Conservation (phyloP, 2,329 filamentous ascomycete genomes). For the Aspergillus brunneoviolaceus region DNA sequence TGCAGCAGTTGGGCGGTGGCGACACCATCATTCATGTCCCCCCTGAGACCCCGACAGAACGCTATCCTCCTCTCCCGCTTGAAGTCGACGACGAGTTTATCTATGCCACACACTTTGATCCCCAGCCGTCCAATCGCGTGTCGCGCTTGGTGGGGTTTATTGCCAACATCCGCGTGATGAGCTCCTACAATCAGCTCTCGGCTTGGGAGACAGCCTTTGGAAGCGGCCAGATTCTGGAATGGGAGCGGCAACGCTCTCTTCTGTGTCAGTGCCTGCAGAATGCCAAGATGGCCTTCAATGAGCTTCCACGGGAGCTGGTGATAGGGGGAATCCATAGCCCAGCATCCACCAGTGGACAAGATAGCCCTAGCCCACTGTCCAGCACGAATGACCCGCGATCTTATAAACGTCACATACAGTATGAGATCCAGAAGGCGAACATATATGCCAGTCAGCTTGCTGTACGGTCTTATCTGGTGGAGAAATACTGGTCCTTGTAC, state of each 20-base stretch:
- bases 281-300: conserved; percentile 67
- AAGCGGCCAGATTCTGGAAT: conserved; percentile 71
- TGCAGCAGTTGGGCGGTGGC: conserved; percentile 72
- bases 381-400: conserved; percentile 38
- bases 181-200: conserved; percentile 74
- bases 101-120: conserved; percentile 66
- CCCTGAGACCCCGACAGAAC: conserved; percentile 71
- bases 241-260: conserved; percentile 72
- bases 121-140: conserved; percentile 66
- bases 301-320: conserved; percentile 68
- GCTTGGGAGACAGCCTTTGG: conserved; percentile 83
- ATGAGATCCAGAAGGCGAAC: conserved; percentile 89
- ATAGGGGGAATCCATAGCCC: conserved; percentile 46
- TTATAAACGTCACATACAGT: conserved; percentile 57
- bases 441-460: conserved; percentile 79
- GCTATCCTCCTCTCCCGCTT: conserved; percentile 74
- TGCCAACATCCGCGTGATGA: conserved; percentile 72
- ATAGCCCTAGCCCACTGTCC: conserved; percentile 52
- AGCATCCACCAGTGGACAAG: conserved; percentile 23
- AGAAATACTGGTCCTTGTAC: conserved; percentile 77
- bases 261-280: conserved; percentile 69
- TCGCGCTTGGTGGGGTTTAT: conserved; percentile 79
- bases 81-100: conserved; percentile 86
- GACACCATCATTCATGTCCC: conserved; percentile 72
- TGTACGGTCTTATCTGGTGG: conserved; percentile 80